Base-by-base conservation (phyloP, 768 basidiomycete genomes). In the Cubamyces sp. region DNA sequence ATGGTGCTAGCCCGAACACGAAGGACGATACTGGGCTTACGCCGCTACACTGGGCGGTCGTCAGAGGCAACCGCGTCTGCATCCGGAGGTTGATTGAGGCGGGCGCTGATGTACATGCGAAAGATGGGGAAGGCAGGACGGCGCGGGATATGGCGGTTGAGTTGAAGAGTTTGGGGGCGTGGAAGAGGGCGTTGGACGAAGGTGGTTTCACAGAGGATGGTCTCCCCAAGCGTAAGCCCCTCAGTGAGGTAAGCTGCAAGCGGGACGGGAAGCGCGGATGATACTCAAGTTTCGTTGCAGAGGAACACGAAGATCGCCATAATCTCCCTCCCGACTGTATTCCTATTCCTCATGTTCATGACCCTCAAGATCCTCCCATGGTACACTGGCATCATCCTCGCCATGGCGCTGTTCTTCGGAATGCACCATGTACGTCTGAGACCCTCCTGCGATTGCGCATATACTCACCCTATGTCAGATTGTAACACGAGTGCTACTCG, bases 31-130 rank as follows among this genome's bases (percentile, higher is more conserved):
- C 84, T 0, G 96, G 94, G 0, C 82, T 99, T 54, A 83, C 93
- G 1, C 92, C 96, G 1, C 79, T 99, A 39, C 97, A 99, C 70
- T 98, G 97, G 97, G 96, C 94, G 2, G 96, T 96, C 34, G 96
- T 98, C 5, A 84, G 95, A 57, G 97, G 95, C n/a, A 96, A 95
- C 73, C 81, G 88, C 62, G 81, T 87, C 49, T 91, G 91, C 70
- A 96, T 99, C 52, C 83, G 91, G 47, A 83, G 89, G 50, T 78
- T 99, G 16, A 74, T 97, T 19, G 92, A 95, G 69, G 91, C 90
- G 42, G 96, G 94, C 0, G 92, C 88, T 0, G 92, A 94, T 70
- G 76, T 96, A 21, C 81, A 79, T 39, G 87, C 88, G 7, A 91
- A 91, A 69, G 95, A 97, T 67, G 84, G 82, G 11, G 87, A 88